phyloP scores from a whole-genome alignment of 23 red algal genomes.

The Gracilaria gracilis region DNA sequence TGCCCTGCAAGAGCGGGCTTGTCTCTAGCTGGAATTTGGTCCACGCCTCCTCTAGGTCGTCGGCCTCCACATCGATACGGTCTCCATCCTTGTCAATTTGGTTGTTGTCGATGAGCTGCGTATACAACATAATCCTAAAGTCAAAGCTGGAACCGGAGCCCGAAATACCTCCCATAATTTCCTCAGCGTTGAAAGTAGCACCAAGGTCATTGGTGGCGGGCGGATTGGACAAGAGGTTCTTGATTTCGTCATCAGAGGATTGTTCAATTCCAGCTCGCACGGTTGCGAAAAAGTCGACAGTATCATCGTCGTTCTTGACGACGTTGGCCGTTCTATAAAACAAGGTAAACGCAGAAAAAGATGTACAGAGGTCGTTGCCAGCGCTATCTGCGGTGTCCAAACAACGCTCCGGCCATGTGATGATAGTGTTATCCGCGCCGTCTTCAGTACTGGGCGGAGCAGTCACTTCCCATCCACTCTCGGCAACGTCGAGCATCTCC shows the following conservation, averaged over 20 bases:
- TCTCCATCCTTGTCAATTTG: conserved; percentile 63
- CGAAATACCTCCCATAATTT: conserved; percentile 27
- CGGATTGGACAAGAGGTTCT: conserved; percentile 33
- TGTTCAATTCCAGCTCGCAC: conserved; percentile 35
- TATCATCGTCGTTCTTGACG: conserved; percentile 19
- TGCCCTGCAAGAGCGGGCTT: conserved; percentile 1
- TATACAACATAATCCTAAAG: conserved; percentile 32
- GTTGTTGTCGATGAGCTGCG: conserved; percentile 56
- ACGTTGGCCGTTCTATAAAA: conserved; percentile 44
- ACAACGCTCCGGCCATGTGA: conserved; percentile 55
- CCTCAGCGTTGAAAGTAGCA: conserved; percentile 49
- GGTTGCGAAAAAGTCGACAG: conserved; percentile 69
- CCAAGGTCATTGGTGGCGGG: neutral
- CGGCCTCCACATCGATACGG: conserved; percentile 52
- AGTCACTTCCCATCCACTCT: conserved; percentile 8
- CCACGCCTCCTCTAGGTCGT: conserved; percentile 64
- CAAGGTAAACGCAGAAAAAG: conserved; percentile 44
- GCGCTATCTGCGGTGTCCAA: conserved; percentile 16
- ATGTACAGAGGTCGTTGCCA: conserved; percentile 33
- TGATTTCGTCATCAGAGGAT: conserved; percentile 54
- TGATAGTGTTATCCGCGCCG: conserved; percentile 20
- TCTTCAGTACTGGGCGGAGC: conserved; percentile 16
- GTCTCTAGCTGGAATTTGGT: conserved; percentile 48
- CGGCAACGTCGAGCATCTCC: conserved; percentile 50
- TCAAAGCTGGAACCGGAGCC: conserved; percentile 13